Evolutionary conservation across 495 filamentous ascomycete genomes (phyloP).

Genomic region (Lasiosphaeris hirsuta): DNA sequence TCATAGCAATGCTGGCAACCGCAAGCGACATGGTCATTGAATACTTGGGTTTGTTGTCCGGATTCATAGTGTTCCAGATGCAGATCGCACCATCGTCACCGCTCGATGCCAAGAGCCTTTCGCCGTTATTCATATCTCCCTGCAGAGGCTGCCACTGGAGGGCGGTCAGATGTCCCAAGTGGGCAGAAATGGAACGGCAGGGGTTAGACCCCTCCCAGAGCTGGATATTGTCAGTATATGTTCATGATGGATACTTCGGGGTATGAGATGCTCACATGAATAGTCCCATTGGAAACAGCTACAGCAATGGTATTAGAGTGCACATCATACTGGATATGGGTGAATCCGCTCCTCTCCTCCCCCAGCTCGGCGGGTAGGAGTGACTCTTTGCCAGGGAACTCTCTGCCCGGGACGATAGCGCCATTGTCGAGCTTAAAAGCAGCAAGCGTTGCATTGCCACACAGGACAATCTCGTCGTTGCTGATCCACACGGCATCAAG

Average conservation of each 20-base stretch:
- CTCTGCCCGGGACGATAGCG: constrained; percentile 36
- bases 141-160: constrained; percentile 52
- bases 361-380: constrained; percentile 12
- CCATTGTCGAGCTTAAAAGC: constrained; percentile 36
- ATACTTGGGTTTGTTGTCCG: constrained; percentile 53
- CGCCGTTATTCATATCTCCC: constrained; percentile 31
- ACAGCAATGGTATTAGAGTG: constrained; percentile 46
- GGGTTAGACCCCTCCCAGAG: constrained; percentile 48
- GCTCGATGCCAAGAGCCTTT: constrained; percentile 50
- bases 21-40: constrained; percentile 57
- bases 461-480: constrained; percentile 55
- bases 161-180: constrained; percentile 46
- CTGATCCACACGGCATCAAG: constrained; percentile 61
- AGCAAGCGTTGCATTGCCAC: constrained; percentile 52
- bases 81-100: constrained; percentile 63
- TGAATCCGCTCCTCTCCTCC: constrained; percentile 40
- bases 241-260: not conserved
- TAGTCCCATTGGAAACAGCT: constrained; percentile 45
- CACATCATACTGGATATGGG: constrained; percentile 48
- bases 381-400: constrained; percentile 25
- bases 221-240: constrained; percentile 26
- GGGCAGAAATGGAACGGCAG: constrained; percentile 45
- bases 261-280: constrained; percentile 43
- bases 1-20: constrained; percentile 62
- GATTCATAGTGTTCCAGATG: constrained; percentile 63